Base-by-base conservation (phyloP, 164 flowering plant genomes). In the Annona squamosa region DNA sequence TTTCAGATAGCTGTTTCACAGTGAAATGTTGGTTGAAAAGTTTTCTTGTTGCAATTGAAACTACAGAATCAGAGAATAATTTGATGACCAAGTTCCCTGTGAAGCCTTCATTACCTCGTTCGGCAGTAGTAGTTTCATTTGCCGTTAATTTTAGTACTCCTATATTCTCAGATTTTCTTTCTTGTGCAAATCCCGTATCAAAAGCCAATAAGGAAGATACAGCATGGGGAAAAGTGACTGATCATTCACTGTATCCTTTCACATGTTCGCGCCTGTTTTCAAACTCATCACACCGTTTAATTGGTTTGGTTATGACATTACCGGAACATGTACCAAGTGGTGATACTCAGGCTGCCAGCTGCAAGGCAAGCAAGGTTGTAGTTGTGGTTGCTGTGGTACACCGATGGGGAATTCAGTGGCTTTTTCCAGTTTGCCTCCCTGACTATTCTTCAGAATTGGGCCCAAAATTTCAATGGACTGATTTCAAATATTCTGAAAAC, bases 1-100 rank as follows among this genome's bases (percentile, higher is more conserved):
- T 71, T 16, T 71, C 80, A 45, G 59, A 80, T 65, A 52, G 65
- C 4, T 72, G 70, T 65, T 45, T 16, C 72, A 75, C 72, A 74
- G 77, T 90, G 6, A 91, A 86, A 83, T 85, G 72, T 80, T 93
- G 97, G 97, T 75, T 91, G 77, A 80, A 76, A n/a, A 85, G 94
- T 42, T 95, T 88, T 74, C 75, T 87, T 59, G 82, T 87, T 4
- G 72, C 84, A 74, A 89, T 71, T 71, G 90, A 88, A 75, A 88
- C 83, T 71, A 42, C 75, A 67, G 81, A 86, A 80, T 81, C 82
- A 48, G 87, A 85, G 73, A 88, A 90, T 61, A 73, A 70, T n/a
- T 71, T 83, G 47, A 76, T 81, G 77, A 85, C 91, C 57, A 84
- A 73, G 82, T 90, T 89, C 62, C 99, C 99, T 1, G 81, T 76